Percentiles rank a stretch among this genome's conserved stretches.
Evolutionary conservation across 164 flowering plant genomes (phyloP).

Genomic region (Brasenia schreberi): DNA sequence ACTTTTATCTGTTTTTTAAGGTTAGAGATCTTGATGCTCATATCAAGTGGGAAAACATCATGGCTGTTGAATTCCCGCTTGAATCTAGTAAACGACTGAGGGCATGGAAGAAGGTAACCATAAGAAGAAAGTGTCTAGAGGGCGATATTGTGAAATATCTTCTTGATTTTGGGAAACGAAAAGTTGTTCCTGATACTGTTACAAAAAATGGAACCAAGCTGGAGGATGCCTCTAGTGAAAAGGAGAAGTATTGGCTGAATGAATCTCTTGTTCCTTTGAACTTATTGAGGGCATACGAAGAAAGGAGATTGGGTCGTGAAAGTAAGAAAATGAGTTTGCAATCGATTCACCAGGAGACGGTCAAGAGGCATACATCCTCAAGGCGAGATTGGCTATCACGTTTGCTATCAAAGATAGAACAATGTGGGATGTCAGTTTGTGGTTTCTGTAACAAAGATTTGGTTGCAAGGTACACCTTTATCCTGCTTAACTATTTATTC

Average conservation of each 20-base stretch:
- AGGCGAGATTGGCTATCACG: constrained; percentile 37
- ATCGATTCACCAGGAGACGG: constrained; percentile 14
- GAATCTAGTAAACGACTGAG: constrained; percentile 45
- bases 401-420: constrained; percentile 54
- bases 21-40: constrained; percentile 66
- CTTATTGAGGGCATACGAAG: constrained; percentile 78
- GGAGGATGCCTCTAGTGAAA: constrained; percentile 58
- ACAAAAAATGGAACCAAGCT: constrained; percentile 41
- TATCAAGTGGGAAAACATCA: constrained; percentile 77
- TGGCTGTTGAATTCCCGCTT: constrained; percentile 33
- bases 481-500: background rate
- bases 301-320: constrained; percentile 47
- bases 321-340: constrained; percentile 21
- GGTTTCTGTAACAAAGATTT: constrained; percentile 82
- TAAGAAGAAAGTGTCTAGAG: constrained; percentile 58
- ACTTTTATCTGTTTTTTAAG: constrained; percentile 21
- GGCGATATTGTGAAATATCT: constrained; percentile 55
- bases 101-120: constrained; percentile 62
- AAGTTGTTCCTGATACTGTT: constrained; percentile 65
- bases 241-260: constrained; percentile 66
- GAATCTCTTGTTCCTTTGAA: constrained; percentile 77
- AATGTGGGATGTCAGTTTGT: constrained; percentile 45
- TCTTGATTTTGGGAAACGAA: constrained; percentile 95
- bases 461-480: constrained; percentile 39
- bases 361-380: constrained; percentile 17